These are phyloP conservation scores for Phytophthora cajani DNA, from an alignment of 352 stramenopile species.

Conservation along the genomic window DNA sequence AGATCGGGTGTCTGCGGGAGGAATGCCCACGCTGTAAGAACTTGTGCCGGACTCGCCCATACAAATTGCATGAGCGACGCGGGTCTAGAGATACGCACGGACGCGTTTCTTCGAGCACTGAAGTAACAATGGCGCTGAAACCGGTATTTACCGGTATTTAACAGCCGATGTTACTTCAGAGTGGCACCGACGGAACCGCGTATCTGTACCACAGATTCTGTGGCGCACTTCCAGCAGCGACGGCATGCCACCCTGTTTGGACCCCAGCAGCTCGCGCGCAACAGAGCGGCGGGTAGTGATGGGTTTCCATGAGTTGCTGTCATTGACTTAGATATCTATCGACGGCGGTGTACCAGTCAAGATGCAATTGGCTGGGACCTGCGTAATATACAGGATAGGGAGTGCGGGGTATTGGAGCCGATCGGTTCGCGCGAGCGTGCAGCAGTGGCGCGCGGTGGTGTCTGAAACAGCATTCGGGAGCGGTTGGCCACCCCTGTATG, in stretches of 20 bases:
- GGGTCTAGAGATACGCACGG: constrained; percentile 22
- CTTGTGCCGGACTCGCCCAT: constrained; percentile 6
- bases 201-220: too few species aligned
- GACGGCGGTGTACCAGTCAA: too few species aligned
- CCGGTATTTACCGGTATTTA: constrained; percentile 34
- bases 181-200: neutral
- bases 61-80: neutral
- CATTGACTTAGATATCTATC: too few species aligned
- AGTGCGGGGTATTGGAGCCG: neutral
- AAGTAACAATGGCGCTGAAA: constrained; percentile 17
- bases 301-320: too few species aligned
- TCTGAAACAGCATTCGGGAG: neutral
- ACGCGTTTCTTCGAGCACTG: constrained; percentile 26
- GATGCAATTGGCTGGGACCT: too few species aligned
- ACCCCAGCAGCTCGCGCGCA: neutral
- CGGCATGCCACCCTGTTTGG: neutral
- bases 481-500: neutral
- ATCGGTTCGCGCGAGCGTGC: neutral
- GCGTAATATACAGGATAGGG: too few species aligned
- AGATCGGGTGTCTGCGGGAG: neutral
- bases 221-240: neutral
- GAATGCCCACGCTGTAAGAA: constrained; percentile 18
- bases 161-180: constrained; percentile 20
- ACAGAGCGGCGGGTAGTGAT: neutral
- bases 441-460: neutral